Percentiles rank a stretch among this genome's conserved stretches.
Evolutionary conservation across 1,284 basidiomycete genomes (phyloP).

Genomic region (Sporisorium iseilematis-ciliati): DNA sequence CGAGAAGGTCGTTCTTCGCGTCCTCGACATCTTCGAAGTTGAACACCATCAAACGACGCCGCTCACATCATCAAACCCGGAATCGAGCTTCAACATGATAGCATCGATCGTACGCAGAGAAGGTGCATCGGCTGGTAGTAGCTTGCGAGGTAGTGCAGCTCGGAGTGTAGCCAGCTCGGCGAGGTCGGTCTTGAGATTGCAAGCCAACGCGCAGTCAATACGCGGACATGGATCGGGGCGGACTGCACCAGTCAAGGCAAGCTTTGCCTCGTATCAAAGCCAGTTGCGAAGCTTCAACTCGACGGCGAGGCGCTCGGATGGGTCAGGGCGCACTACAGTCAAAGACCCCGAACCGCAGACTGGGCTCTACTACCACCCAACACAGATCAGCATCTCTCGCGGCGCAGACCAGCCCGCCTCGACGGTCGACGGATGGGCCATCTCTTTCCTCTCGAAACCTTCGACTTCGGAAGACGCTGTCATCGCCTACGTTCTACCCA

Average conservation of each 20-base stretch:
- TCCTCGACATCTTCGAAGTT: not conserved
- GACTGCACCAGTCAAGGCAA: not conserved
- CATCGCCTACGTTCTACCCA: conserved; percentile 46
- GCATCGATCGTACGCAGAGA: not conserved
- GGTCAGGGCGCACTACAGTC: conserved; percentile 30
- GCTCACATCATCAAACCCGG: not conserved
- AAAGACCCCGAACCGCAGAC: conserved; percentile 50
- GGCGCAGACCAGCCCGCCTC: conserved; percentile 13
- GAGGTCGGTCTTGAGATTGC: not conserved
- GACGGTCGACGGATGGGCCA: conserved; percentile 46
- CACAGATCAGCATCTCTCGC: conserved; percentile 33
- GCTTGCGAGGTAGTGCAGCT: not conserved
- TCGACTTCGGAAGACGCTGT: conserved; percentile 23
- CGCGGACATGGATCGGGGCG: not conserved
- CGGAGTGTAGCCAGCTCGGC: not conserved
- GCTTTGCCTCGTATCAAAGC: not conserved
- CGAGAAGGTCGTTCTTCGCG: not conserved
- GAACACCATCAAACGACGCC: not conserved
- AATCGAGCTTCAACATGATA: not conserved
- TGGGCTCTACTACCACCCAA: conserved; percentile 58
- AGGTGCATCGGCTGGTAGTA: not conserved
- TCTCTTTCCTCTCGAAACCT: conserved; percentile 45
- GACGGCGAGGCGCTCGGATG: not conserved
- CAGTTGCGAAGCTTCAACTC: conserved; percentile 11
- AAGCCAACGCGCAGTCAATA: not conserved